Base-by-base conservation (phyloP, 306 rosid genomes). In the Cyclanthera cordifolia region DNA sequence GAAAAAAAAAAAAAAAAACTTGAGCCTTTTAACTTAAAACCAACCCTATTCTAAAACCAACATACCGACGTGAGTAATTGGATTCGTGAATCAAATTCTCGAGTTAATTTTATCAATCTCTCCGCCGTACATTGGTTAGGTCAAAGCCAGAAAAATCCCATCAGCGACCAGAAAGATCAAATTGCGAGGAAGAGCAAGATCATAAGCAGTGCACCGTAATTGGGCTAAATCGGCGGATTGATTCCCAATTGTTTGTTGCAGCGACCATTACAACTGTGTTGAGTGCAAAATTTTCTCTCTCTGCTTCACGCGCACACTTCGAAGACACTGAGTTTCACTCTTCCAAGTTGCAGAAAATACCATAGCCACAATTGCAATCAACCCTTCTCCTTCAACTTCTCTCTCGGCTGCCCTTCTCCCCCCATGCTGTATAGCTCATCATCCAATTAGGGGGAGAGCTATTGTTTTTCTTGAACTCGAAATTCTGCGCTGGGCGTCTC, bases 291-390 rank as follows among this genome's bases (percentile, higher is more conserved):
- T 3, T 49, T 28, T 19, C 16, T 39, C 49, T 5, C n/a, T 34
- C 28, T 43, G 8, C 4, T 64, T 64, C 70, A 64, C 70, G 53
- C 69, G 37, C 69, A 64, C 69, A 43, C 30, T 64, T 7, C 8
- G 43, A 6, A 37, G 43, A 6, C 7, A 37, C 43, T 8, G 43
- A 37, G 7, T 37, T 37, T 37, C 43, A 37, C 43, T 37, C 43
- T 8, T 37, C 43, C 43, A 37, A 37, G 10, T 37, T 37, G 43
- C 43, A 37, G 11, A 37, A 37, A 37, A 37, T 6, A 37, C 43
- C 11, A 11, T 20, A 64, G 53, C 70, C 70, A 65, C 70, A 65
- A 65, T 45, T 24, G 13, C 53, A 20, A 25, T 1, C 69, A 13
- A 19, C 68, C 49, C 43, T 28, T 19, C 68, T 61, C 21, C 27